Base-by-base conservation (phyloP, 1,284 basidiomycete species). In the Ceratobasidium sp. region DNA sequence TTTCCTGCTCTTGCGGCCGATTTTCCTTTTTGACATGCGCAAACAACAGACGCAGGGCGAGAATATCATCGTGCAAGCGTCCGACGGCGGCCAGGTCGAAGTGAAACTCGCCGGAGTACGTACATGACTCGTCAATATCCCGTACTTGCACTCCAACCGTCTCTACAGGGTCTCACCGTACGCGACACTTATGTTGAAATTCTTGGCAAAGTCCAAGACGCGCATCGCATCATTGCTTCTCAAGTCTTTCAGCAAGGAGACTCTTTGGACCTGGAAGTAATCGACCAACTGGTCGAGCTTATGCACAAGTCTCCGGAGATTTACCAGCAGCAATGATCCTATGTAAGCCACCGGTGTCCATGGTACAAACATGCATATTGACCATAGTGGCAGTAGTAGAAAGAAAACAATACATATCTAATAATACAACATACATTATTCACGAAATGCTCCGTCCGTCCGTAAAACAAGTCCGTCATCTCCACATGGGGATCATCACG, bases 31-130 rank as follows among this genome's bases (percentile, higher is more conserved):
- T 39, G 12, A 21, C 32, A 32, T 30, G 18, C 39, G 36, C 26
- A 52, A 67, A 67, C 14, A 71, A 9, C 71, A 91, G 88, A 80
- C 88, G 71, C 83, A 85, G 21, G 85, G 84, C n/a, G 86, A 86
- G 8, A 80, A 80, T 0, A 86, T 88, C 1, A 84, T 87, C 9
- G 88, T 94, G 28, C 84, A 90, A 76, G 85, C 92, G 0, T 84
- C 85, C 41, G 94, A 96, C 78, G 89, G 88, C 1, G 90, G 88
- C 0, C 84, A 94, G 78, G 85, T 96, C 16, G 84, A 84, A 14
- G 82, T 94, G 30, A 80, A 81, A 55, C 80, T 89, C 3, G 75
- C 79, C 2, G 78, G 80, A 62, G 91, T 89, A 75, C 43, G 86
- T 72, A 28, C 45, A 30, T 71, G 46, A 23, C 1, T 16, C 45